These are phyloP conservation scores for Diaporthe ampelina DNA, from an alignment of 2,329 filamentous ascomycete species.

Conservation along the genomic window DNA sequence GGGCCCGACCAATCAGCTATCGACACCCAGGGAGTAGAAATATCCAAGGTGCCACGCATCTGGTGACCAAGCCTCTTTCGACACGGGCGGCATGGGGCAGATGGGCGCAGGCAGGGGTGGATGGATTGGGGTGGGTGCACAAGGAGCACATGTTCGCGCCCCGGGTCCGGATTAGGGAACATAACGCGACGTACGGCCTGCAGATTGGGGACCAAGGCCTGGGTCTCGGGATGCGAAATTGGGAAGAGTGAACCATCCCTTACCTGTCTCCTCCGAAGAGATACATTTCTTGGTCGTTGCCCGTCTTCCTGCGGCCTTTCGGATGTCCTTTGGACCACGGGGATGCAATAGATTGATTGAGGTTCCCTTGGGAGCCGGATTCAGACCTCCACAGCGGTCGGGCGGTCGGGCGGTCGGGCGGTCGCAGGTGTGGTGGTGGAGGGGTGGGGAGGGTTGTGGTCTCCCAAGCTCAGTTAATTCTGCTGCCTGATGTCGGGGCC, in stretches of 20 bases:
- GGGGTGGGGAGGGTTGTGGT: background rate
- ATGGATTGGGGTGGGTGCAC: constrained; percentile 14
- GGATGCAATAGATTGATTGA: background rate
- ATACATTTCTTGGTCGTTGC: constrained; percentile 25
- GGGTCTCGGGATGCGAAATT: background rate
- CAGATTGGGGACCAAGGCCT: background rate
- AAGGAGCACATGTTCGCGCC: background rate
- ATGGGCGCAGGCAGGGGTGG: background rate
- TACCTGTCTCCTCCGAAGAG: constrained; percentile 43
- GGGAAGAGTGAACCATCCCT: background rate
- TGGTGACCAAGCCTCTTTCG: constrained; percentile 16
- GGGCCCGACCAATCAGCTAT: background rate
- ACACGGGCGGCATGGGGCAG: background rate
- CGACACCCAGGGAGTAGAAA: background rate
- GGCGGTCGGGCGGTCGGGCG: background rate
- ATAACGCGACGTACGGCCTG: background rate
- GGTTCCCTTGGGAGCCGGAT: background rate
- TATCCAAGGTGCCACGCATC: constrained; percentile 15
- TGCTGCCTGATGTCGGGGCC: constrained; percentile 32
- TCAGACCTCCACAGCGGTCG: background rate
- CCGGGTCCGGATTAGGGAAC: background rate
- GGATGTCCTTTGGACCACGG: background rate
- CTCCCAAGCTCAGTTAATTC: background rate
- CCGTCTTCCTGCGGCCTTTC: constrained; percentile 11
- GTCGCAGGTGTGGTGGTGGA: background rate